These are phyloP conservation scores for Diaporthe humulicola DNA, from an alignment of 2,329 filamentous ascomycete species.

Conservation along the genomic window DNA sequence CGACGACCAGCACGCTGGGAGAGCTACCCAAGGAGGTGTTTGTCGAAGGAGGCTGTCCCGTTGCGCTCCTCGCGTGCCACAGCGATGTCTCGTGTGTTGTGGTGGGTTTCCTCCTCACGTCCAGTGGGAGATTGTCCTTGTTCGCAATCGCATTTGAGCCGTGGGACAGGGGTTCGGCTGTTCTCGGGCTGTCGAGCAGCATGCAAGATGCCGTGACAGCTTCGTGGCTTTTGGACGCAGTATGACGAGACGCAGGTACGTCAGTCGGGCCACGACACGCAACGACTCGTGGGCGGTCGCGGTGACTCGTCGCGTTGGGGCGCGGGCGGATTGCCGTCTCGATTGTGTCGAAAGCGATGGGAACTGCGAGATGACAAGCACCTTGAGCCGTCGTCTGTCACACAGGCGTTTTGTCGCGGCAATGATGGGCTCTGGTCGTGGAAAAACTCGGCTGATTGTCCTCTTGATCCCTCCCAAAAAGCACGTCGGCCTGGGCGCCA, in stretches of 20 bases:
- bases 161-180: background rate
- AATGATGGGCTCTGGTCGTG: slow-evolving; percentile 17
- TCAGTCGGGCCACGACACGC: slow-evolving; percentile 30
- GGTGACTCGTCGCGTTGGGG: slow-evolving; percentile 26
- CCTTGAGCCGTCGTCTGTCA: slow-evolving; percentile 24
- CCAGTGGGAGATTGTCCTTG: slow-evolving; percentile 22
- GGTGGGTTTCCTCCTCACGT: slow-evolving; percentile 22
- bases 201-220: slow-evolving; percentile 34
- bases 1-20: slow-evolving; percentile 28
- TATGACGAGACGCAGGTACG: slow-evolving; percentile 35
- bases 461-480: slow-evolving; percentile 31
- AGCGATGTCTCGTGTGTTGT: background rate
- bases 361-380: background rate
- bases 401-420: slow-evolving; percentile 21
- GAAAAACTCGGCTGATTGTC: slow-evolving; percentile 30
- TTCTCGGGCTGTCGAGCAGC: slow-evolving; percentile 2
- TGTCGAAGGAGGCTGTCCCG: background rate
- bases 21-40: background rate
- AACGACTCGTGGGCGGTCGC: slow-evolving; percentile 8
- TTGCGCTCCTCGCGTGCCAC: slow-evolving; percentile 12
- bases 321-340: background rate
- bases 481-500: slow-evolving; percentile 27
- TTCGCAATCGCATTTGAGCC: slow-evolving; percentile 34
- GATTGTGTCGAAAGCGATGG: background rate
- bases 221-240: slow-evolving; percentile 27